phyloP scores from a whole-genome alignment of 1,284 basidiomycete species.

The Caloboletus inedulis region DNA sequence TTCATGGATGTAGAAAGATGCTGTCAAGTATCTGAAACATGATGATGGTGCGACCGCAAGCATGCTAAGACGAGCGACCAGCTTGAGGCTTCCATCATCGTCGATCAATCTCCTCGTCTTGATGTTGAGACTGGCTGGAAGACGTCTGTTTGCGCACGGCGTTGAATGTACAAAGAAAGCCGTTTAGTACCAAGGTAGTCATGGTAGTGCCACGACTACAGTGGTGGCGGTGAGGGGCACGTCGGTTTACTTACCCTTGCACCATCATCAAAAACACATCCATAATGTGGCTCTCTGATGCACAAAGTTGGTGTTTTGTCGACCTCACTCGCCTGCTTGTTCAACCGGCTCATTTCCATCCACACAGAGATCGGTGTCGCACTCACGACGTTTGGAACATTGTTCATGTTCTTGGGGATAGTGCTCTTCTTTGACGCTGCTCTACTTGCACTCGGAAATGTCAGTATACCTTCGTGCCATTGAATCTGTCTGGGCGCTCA shows the following conservation, averaged over 20 bases:
- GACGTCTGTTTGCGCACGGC: no score
- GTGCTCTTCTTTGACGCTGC: conserved; percentile 97
- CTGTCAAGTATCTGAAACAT: not conserved
- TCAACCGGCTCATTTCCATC: not conserved
- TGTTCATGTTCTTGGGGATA: conserved; percentile 96
- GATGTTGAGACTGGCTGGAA: not conserved
- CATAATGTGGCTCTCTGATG: conserved; percentile 68
- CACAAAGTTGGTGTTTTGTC: conserved; percentile 49
- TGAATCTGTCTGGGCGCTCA: not conserved
- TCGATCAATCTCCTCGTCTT: not conserved
- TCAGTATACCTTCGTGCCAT: conserved; percentile 32
- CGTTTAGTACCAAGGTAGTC: no score
- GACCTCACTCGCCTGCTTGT: not conserved
- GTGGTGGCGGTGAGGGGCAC: no score
- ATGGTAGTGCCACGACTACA: no score
- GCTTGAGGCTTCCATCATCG: not conserved
- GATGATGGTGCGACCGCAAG: not conserved
- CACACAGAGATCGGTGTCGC: conserved; percentile 91
- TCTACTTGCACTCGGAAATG: conserved; percentile 95
- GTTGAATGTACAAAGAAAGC: no score
- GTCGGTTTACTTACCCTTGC: conserved; percentile 1
- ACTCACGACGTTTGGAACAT: conserved; percentile 92
- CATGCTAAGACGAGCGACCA: not conserved
- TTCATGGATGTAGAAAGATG: not conserved
- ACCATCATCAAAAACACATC: conserved; percentile 9